Evolutionary conservation across 495 filamentous ascomycete genomes (phyloP), one percentile per base, ranked within the genome.

Genomic region (Trichoderma orchidacearum): DNA sequence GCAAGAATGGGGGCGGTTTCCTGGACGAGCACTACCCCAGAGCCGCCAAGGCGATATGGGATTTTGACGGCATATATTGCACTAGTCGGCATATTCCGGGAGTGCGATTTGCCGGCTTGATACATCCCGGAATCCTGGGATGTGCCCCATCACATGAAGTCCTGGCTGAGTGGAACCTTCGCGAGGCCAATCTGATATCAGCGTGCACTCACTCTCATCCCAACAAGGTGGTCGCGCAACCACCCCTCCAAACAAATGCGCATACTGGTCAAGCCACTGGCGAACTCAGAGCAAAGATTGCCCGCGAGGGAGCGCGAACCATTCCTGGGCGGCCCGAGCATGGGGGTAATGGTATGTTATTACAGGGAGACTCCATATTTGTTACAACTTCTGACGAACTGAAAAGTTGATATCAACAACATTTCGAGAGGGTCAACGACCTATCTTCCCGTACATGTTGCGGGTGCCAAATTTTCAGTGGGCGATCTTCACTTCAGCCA

Each of bases 21-120:
- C 72, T 96, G 18, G 91, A 97, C 68, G 89, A 95, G 65, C 73
- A 88, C 11, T 97, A 94, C 63, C 91, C 91, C 0, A 82, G 89
- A 8, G 79, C 88, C n/a, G 89, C 88, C 15, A 93, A 93, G 65
- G 92, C 92, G 0, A 96, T 97, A 64, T 97, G 92, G 91, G 92
- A 96, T 64, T 96, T 97, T 59, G 90, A 95, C 64, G 92, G 92
- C 58, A 95, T 97, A 63, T 90, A 86, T 71, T 93, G 88, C 75
- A 86, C 86, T 25, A 90, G 86, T 11, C 82, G 92, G 0, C 92
- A 97, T 67, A 91, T 96, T 62, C 91, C 91, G 0, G 80, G 85
- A 60, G 88, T 95, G 56, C 85, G 87, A 55, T 95, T 94, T 65
- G 80, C 89, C 12, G 90, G 90, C n/a, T 72, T 96, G 32, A 96